These are phyloP conservation scores for Aspergillus latus DNA, from an alignment of 2,329 filamentous ascomycete genomes.

Conservation along the genomic window DNA sequence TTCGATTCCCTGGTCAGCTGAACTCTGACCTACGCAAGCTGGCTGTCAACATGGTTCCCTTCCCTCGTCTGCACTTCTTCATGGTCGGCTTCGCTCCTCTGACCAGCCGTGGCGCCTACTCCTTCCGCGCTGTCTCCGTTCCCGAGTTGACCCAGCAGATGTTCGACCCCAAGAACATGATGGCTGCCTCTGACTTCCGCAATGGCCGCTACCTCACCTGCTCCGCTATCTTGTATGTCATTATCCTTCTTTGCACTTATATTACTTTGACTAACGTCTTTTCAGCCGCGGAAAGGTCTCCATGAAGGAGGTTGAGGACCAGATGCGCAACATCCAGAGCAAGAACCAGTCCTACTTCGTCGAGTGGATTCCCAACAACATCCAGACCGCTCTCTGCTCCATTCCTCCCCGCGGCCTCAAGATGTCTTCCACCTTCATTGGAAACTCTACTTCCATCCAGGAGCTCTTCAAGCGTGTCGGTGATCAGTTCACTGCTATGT, in stretches of 20 bases:
- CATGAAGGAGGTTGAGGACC: constrained; percentile 99
- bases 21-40: constrained; percentile 99
- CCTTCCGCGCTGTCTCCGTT: constrained; percentile 96
- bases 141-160: constrained; percentile 99
- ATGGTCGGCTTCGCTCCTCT: constrained; percentile 99
- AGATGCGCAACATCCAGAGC: constrained; percentile 99
- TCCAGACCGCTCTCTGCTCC: constrained; percentile 98
- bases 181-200: constrained; percentile 99
- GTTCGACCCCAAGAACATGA: constrained; percentile 99
- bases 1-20: constrained; percentile 98
- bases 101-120: constrained; percentile 86
- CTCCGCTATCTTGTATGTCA: constrained; percentile 86
- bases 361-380: constrained; percentile 99
- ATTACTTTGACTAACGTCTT: not conserved
- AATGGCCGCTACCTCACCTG: constrained; percentile 99
- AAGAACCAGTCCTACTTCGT: constrained; percentile 99
- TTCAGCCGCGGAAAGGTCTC: constrained; percentile 95
- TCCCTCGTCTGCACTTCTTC: constrained; percentile 99
- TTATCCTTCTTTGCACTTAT: no score
- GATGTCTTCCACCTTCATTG: constrained; percentile 99
- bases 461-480: constrained; percentile 99
- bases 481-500: constrained; percentile 99
- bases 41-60: constrained; percentile 99
- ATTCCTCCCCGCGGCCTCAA: constrained; percentile 96
- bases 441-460: constrained; percentile 99